Percentiles rank a stretch among this genome's conserved stretches.
Evolutionary conservation across 116 monocot species (phyloP).

Genomic region (Cymodocea nodosa): DNA sequence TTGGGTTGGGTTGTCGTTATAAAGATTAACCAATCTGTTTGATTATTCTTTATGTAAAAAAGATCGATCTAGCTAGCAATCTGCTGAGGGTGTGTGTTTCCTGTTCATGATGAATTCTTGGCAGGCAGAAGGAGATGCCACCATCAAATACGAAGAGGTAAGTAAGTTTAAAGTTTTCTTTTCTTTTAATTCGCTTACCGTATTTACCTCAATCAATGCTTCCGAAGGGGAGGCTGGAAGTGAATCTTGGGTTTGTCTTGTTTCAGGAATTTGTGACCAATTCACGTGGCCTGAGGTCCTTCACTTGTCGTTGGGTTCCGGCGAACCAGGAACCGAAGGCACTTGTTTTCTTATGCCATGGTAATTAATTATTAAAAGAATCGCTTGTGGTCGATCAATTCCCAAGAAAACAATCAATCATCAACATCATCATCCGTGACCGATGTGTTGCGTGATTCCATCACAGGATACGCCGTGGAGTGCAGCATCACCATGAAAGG

Average conservation of each 20-base stretch:
- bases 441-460: background rate
- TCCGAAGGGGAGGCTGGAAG: background rate
- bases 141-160: constrained; percentile 8
- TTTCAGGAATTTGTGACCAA: constrained; percentile 13
- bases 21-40: too few species aligned
- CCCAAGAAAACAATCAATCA: background rate
- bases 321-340: constrained; percentile 12
- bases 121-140: background rate
- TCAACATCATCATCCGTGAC: background rate
- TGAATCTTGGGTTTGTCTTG: background rate
- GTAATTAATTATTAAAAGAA: background rate
- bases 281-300: constrained; percentile 10
- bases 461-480: constrained; percentile 17
- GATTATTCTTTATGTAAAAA: too few species aligned
- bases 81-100: too few species aligned
- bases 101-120: background rate
- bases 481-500: constrained; percentile 19
- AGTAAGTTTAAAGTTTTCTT: background rate
- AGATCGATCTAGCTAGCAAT: too few species aligned
- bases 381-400: too few species aligned
- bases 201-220: background rate
- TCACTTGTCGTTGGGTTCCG: constrained; percentile 20
- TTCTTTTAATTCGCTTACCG: background rate
- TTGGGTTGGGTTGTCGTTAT: too few species aligned
- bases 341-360: constrained; percentile 18